phyloP scores from a whole-genome alignment of 169 alveolate species.

The Plasmodium adleri region DNA sequence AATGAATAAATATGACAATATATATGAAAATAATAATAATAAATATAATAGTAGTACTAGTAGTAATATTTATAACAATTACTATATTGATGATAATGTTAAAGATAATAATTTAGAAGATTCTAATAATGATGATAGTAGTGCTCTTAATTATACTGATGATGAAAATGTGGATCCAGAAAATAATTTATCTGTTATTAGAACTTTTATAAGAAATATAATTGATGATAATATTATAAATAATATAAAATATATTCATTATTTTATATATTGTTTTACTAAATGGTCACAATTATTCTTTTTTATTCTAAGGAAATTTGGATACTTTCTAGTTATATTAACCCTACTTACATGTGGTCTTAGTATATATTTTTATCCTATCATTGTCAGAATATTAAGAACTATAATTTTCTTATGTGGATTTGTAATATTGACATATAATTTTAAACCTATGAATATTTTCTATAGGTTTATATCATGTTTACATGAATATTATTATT shows the following conservation, averaged over 20 bases:
- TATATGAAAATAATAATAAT: neutral
- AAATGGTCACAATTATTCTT: constrained; percentile 31
- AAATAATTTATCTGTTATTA: constrained; percentile 31
- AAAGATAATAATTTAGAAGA: constrained; percentile 1
- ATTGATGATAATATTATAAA: constrained; percentile 66
- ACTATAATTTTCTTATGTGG: constrained; percentile 34
- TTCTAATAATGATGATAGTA: constrained; percentile 3
- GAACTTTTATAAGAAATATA: constrained; percentile 52
- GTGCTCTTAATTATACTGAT: neutral
- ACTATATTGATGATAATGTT: constrained; percentile 1
- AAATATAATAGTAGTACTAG: neutral
- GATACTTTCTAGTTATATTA: constrained; percentile 50
- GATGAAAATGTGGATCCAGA: constrained; percentile 21
- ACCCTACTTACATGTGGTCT: constrained; percentile 23
- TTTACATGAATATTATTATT: constrained; percentile 45
- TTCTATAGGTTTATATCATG: constrained; percentile 57
- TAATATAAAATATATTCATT: constrained; percentile 72
- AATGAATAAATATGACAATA: no score
- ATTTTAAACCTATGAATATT: constrained; percentile 66
- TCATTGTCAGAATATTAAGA: constrained; percentile 32
- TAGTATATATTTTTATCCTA: constrained; percentile 57
- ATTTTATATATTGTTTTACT: constrained; percentile 21
- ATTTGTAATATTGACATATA: constrained; percentile 54
- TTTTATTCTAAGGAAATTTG: constrained; percentile 53
- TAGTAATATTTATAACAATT: constrained; percentile 13